A percentile compares a stretch with the other conserved stretches of the same genome.
These are phyloP conservation scores for Rubia peregrina DNA, from an alignment of 305 asterid species.

Conservation along the genomic window DNA sequence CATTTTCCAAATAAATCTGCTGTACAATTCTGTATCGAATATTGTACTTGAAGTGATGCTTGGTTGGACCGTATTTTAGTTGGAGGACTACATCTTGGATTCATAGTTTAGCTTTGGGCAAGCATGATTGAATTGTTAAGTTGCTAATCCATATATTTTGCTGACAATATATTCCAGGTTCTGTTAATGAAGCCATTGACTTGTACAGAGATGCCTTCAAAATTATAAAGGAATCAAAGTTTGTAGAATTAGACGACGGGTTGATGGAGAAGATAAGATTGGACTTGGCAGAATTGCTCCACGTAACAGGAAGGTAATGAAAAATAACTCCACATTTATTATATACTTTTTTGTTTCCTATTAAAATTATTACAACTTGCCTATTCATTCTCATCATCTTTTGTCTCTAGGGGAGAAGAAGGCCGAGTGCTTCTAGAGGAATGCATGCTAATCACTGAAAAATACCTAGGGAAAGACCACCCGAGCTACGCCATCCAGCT, in stretches of 20 bases:
- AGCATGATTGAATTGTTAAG: neutral
- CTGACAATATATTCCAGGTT: constrained; percentile 37
- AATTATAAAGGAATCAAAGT: constrained; percentile 42
- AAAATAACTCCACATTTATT: neutral
- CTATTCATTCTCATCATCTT: neutral
- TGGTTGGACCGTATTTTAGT: neutral
- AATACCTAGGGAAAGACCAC: constrained; percentile 61
- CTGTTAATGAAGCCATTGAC: constrained; percentile 66
- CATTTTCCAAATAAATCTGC: neutral
- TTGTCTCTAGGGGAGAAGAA: constrained; percentile 50
- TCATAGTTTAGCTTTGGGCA: neutral
- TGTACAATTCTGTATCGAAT: neutral
- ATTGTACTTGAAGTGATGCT: neutral
- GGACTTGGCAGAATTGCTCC: constrained; percentile 89
- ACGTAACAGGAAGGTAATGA: constrained; percentile 69
- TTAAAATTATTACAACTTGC: neutral
- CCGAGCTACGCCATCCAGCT: constrained; percentile 70
- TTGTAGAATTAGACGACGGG: constrained; percentile 44
- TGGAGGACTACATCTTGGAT: neutral
- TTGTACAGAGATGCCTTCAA: constrained; percentile 58
- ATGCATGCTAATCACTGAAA: constrained; percentile 56
- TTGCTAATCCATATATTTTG: neutral
- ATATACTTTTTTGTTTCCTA: neutral
- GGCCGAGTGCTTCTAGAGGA: constrained; percentile 67
- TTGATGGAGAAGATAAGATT: constrained; percentile 71